Percentiles rank a stretch among this genome's conserved stretches.
Conservation (phyloP, 176 grass and related monocot species). For the Luzula sylvatica region DNA sequence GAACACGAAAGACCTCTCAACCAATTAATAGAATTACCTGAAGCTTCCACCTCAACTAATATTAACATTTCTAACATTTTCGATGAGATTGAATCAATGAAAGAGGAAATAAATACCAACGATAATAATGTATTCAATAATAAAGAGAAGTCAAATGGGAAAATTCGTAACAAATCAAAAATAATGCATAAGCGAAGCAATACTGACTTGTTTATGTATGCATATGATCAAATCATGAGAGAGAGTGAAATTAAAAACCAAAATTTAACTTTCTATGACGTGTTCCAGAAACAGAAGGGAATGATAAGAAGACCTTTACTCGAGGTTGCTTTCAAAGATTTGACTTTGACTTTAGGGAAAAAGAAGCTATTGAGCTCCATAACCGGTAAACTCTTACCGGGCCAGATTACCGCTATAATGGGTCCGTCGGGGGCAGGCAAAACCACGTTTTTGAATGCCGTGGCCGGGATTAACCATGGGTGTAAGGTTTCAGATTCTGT, state of each 20-base stretch:
- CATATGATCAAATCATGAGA: conserved; percentile 73
- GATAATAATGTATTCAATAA: conserved; percentile 12
- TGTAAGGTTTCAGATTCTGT: conserved; percentile 58
- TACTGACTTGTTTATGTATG: conserved; percentile 71
- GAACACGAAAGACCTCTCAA: conserved; percentile 21
- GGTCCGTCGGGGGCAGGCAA: conserved; percentile 94
- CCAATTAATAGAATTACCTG: conserved; percentile 22
- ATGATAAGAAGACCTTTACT: conserved; percentile 51
- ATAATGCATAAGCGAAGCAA: conserved; percentile 55
- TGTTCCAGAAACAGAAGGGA: conserved; percentile 36
- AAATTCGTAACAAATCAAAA: conserved; percentile 29
- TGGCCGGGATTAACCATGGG: conserved; percentile 60
- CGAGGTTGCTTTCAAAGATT: conserved; percentile 74
- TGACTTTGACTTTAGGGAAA: conserved; percentile 62
- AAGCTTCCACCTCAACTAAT: conserved; percentile 22
- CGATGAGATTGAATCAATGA: conserved; percentile 11
- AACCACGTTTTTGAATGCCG: conserved; percentile 89
- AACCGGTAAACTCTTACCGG: conserved; percentile 63
- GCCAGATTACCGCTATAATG: conserved; percentile 81
- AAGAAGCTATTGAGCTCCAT: conserved; percentile 71
- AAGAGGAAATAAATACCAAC: not conserved
- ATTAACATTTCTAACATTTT: conserved; percentile 15
- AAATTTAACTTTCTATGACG: conserved; percentile 56
- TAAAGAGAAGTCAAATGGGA: conserved; percentile 17
- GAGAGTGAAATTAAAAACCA: conserved; percentile 93